phyloP scores from a whole-genome alignment of 2,329 filamentous ascomycete genomes.

The Xylariaceae sp. region DNA sequence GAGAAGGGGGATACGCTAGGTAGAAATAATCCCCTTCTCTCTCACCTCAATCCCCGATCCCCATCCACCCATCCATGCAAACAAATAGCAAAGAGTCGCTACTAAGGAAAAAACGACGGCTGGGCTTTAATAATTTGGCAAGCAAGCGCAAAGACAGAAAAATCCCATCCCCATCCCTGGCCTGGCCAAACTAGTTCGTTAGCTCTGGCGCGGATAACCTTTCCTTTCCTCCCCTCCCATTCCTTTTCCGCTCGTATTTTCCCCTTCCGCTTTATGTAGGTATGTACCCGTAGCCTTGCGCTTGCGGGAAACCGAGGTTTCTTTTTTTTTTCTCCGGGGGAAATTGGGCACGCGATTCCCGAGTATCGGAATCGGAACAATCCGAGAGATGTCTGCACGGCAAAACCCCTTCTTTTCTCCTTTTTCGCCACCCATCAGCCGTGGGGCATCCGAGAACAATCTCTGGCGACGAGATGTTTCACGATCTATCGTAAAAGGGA shows the following conservation, averaged over 20 bases:
- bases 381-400: neutral
- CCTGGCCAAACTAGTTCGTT: neutral
- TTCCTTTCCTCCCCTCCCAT: neutral
- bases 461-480: slow-evolving; percentile 9
- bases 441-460: slow-evolving; percentile 15
- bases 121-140: no score
- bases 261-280: neutral
- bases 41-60: neutral
- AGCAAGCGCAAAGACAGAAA: neutral
- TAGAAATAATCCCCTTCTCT: no score
- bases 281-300: neutral
- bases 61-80: neutral
- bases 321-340: neutral
- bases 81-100: neutral
- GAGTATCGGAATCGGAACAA: neutral
- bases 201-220: neutral
- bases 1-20: no score
- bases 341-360: neutral
- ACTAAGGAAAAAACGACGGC: no score
- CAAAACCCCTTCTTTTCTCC: neutral
- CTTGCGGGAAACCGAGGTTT: neutral
- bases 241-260: neutral
- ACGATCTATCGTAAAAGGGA: slow-evolving; percentile 12
- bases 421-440: slow-evolving; percentile 15
- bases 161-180: neutral